A percentile compares a stretch with the other conserved stretches of the same genome.
phyloP scores from a whole-genome alignment of 2,329 filamentous ascomycete genomes.

The Colletotrichum tanaceti region DNA sequence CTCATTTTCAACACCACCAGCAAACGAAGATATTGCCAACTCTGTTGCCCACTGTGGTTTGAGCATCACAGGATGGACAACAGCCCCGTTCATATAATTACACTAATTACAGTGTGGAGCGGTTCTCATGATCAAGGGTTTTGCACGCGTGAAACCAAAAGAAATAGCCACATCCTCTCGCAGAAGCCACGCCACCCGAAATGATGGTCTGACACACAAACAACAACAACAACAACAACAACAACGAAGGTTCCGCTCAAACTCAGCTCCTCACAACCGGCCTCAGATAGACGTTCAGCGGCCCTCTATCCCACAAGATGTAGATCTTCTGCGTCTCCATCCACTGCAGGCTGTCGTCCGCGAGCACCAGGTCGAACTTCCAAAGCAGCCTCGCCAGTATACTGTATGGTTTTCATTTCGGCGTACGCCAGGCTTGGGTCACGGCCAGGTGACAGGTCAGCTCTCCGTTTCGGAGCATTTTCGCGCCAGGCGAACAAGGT shows the following conservation, averaged over 20 bases:
- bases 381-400: slow-evolving; percentile 58
- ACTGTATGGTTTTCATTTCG: slow-evolving; percentile 61
- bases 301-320: slow-evolving; percentile 24
- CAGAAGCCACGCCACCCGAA: too few species aligned
- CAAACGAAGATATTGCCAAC: too few species aligned
- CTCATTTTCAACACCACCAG: too few species aligned
- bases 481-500: too few species aligned
- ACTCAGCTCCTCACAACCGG: slow-evolving; percentile 19
- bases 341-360: slow-evolving; percentile 51
- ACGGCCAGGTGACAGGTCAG: neutral
- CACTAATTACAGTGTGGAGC: too few species aligned
- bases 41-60: too few species aligned
- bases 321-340: slow-evolving; percentile 43
- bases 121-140: too few species aligned
- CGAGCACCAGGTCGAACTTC: slow-evolving; percentile 58
- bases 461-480: neutral
- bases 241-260: neutral
- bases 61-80: too few species aligned
- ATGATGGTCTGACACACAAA: neutral
- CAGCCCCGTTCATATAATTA: too few species aligned
- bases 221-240: too few species aligned
- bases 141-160: too few species aligned
- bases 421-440: slow-evolving; percentile 54
- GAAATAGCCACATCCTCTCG: too few species aligned
- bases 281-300: slow-evolving; percentile 32